Evolutionary conservation across 169 alveolate species (phyloP), one percentile per base, ranked within the genome.

Genomic region (Theileria parva): DNA sequence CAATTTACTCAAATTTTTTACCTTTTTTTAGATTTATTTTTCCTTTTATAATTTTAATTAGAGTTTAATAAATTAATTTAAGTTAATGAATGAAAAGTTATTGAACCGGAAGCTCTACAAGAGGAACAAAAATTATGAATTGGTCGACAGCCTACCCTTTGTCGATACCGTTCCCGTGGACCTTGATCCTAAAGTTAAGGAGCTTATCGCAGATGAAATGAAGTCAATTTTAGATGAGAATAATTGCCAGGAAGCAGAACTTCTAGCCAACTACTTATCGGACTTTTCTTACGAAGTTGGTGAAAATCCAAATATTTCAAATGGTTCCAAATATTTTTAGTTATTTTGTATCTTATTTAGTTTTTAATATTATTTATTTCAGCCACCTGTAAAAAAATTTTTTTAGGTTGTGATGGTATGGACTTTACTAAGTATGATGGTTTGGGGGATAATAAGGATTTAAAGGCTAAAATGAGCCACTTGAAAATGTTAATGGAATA

Each of bases 111-210:
- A 32, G 15, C 63, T 81, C 19, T 74, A 81, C 37, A 53, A 27
- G 64, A 21, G 44, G 34, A 81, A 81, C 32, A 30, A 57, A n/a
- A 21, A 81, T 15, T 84, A 81, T 67, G 30, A 50, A 2, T 64
- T 81, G 60, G 88, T 81, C 25, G 88, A 81, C 70, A 75, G 88
- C 39, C 44, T 81, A 7, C 25, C 79, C 13, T 81, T 75, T 30
- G 88, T 75, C 8, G 88, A 81, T 23, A 79, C 84, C 0, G 80
- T 81, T 12, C 85, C 88, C 15, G 74, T 72, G 15, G 88, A 81
- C 34, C 61, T 81, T 25, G 88, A 74, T 34, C 61, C 64, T 2
- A 44, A 27, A 69, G 72, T 81, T 72, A 57, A 64, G 44, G 88
- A 81, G 44, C 51, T 81, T 19, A 51, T 81, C 19, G 59, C 27